Conservation (phyloP, 805 yeast genomes). For the Blastobotrys terrestris region DNA sequence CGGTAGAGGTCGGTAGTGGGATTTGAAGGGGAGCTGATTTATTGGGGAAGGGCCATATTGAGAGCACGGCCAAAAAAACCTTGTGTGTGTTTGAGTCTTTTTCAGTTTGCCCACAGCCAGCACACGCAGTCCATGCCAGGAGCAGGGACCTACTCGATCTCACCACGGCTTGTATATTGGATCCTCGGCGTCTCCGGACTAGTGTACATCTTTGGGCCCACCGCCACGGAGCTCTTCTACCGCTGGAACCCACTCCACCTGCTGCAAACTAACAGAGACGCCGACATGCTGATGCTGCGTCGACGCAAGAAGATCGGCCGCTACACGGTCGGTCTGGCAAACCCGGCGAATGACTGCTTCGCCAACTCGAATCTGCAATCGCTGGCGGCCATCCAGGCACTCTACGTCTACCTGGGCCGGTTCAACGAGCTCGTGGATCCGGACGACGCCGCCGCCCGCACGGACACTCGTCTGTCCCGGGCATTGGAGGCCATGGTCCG, state of each 20-base stretch:
- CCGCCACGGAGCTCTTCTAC: background rate
- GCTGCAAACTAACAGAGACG: background rate
- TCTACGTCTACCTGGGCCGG: slow-evolving; percentile 21
- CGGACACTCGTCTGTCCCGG: slow-evolving; percentile 14
- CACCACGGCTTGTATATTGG: background rate
- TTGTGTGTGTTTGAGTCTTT: no score
- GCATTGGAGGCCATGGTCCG: slow-evolving; percentile 18
- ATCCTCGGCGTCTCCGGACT: background rate
- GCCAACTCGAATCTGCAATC: slow-evolving; percentile 85
- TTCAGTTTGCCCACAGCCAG: no score
- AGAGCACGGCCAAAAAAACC: no score
- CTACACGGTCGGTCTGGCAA: slow-evolving; percentile 75
- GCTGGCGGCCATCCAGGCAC: slow-evolving; percentile 24
- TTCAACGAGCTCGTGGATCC: slow-evolving; percentile 6
- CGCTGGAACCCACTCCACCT: slow-evolving; percentile 3
- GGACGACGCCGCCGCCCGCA: background rate
- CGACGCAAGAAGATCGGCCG: slow-evolving; percentile 30
- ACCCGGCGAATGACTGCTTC: slow-evolving; percentile 83
- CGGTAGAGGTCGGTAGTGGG: no score
- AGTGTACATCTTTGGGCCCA: slow-evolving; percentile 2
- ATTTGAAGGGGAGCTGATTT: no score
- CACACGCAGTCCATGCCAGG: background rate
- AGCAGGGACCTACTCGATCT: background rate
- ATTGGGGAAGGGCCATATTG: no score
- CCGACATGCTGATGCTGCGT: slow-evolving; percentile 13